A percentile compares a stretch with the other conserved stretches of the same genome.
These are phyloP conservation scores for Candida maltosa DNA, from an alignment of 805 yeast genomes.

Conservation along the genomic window DNA sequence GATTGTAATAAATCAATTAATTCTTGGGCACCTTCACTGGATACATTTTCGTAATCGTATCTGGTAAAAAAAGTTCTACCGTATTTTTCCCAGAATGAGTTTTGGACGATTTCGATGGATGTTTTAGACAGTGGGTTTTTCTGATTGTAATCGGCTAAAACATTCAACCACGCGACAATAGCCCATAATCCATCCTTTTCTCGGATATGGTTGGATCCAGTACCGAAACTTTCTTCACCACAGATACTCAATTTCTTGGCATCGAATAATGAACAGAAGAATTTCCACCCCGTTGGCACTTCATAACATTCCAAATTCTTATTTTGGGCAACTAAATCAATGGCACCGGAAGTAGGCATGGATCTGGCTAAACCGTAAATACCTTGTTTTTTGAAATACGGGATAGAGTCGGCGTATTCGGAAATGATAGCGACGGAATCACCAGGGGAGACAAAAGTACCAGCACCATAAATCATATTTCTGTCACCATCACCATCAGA, in stretches of 20 bases:
- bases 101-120: conserved; percentile 76
- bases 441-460: conserved; percentile 95
- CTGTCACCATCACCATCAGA: conserved; percentile 99
- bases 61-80: conserved; percentile 98
- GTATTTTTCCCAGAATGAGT: conserved; percentile 82
- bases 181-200: conserved; percentile 99
- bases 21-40: conserved; percentile 67
- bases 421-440: conserved; percentile 97
- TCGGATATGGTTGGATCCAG: conserved; percentile 95
- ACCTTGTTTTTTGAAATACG: conserved; percentile 86
- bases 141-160: conserved; percentile 75
- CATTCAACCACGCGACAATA: conserved; percentile 93
- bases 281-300: conserved; percentile 99
- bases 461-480: conserved; percentile 96
- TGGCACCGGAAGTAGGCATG: conserved; percentile 95
- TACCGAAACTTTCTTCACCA: conserved; percentile 97
- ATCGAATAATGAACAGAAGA: conserved; percentile 93
- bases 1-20: conserved; percentile 49
- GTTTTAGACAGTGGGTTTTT: conserved; percentile 49
- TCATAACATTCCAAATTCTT: conserved; percentile 79
- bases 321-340: conserved; percentile 82
- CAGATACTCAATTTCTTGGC: conserved; percentile 91
- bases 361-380: conserved; percentile 92
- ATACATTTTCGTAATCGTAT: conserved; percentile 86
- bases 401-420: conserved; percentile 83